A percentile compares a stretch with the other conserved stretches of the same genome.
These are phyloP conservation scores for Pseudozyma sp. DNA, from an alignment of 1,284 basidiomycete species.

Conservation along the genomic window DNA sequence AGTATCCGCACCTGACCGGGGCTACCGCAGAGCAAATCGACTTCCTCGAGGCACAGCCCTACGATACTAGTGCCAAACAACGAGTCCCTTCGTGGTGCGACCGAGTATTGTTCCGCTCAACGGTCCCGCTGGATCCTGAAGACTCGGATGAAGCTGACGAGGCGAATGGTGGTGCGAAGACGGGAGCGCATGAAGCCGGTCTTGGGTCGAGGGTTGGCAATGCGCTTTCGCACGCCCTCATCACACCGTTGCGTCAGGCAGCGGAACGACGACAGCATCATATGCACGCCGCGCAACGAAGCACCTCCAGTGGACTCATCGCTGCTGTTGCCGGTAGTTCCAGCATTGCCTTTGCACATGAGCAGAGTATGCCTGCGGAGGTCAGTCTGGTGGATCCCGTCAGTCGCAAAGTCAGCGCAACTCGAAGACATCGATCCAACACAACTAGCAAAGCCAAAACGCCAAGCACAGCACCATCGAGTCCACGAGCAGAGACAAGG, in stretches of 20 bases:
- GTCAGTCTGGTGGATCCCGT: conserved; percentile 14
- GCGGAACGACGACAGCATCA: conserved; percentile 36
- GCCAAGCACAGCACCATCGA: neutral
- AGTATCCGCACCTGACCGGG: conserved; percentile 42
- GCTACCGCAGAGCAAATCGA: conserved; percentile 48
- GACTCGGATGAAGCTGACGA: conserved; percentile 20
- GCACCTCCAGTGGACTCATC: conserved; percentile 26
- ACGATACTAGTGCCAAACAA: conserved; percentile 72
- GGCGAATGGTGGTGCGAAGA: neutral
- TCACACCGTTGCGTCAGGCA: conserved; percentile 38
- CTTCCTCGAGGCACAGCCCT: conserved; percentile 68
- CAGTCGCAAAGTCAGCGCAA: conserved; percentile 12
- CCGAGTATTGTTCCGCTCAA: conserved; percentile 65
- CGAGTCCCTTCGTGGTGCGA: conserved; percentile 72
- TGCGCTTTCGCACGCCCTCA: conserved; percentile 38
- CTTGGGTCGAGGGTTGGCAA: conserved; percentile 42
- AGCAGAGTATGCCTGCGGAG: conserved; percentile 16
- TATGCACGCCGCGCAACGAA: conserved; percentile 20
- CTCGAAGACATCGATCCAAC: conserved; percentile 6
- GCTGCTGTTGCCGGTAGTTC: conserved; percentile 30
- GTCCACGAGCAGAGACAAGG: conserved; percentile 16
- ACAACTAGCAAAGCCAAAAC: neutral
- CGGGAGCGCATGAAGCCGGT: conserved; percentile 9
- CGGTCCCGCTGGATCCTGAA: conserved; percentile 41
- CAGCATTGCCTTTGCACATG: conserved; percentile 25